These are phyloP conservation scores for Iberis pinnata DNA, from an alignment of 345 rosid genomes.

Conservation along the genomic window DNA sequence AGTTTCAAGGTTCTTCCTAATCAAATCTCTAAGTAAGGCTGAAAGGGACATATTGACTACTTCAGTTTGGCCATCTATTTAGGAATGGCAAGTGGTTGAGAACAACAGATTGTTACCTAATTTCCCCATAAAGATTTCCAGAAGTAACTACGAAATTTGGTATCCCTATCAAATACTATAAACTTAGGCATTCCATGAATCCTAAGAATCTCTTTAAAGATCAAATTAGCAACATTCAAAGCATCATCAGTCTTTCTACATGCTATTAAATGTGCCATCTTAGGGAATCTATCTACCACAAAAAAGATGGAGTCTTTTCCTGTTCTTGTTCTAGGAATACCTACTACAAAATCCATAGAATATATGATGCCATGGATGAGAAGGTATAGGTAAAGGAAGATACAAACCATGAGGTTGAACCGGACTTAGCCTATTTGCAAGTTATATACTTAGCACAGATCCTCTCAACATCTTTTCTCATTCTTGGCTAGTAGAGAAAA, in stretches of 20 bases:
- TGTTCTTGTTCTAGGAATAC: neutral
- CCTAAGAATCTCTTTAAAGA: neutral
- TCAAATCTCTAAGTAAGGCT: neutral
- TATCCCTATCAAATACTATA: neutral
- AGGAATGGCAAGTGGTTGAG: neutral
- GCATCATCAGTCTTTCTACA: neutral
- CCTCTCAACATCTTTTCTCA: neutral
- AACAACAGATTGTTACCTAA: neutral
- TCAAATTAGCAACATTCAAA: neutral
- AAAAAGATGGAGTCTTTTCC: neutral
- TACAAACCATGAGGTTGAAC: neutral
- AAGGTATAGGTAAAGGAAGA: neutral
- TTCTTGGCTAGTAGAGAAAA: neutral
- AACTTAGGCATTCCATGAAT: neutral
- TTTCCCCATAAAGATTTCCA: neutral
- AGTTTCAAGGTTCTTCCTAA: neutral
- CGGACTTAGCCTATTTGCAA: neutral
- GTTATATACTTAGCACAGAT: neutral
- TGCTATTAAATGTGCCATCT: neutral
- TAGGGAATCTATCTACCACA: neutral
- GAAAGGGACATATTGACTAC: neutral
- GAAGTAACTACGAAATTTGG: neutral
- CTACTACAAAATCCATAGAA: neutral
- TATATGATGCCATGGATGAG: neutral
- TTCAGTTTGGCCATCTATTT: neutral